These are phyloP conservation scores for Fusarium duplospermum DNA, from an alignment of 2,329 filamentous ascomycete species.

Conservation along the genomic window DNA sequence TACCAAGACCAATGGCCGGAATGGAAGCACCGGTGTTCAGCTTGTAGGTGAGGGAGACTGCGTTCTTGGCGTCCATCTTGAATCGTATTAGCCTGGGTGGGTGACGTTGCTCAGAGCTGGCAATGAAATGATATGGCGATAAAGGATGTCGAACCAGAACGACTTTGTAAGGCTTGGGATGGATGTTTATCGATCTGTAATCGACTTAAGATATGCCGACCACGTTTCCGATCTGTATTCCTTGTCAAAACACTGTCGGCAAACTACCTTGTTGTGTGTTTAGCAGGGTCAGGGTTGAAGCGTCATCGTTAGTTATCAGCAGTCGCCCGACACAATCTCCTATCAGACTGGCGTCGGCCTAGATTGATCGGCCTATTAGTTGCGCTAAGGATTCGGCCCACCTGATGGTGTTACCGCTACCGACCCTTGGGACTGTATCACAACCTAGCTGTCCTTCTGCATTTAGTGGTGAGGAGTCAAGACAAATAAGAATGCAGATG, in stretches of 20 bases:
- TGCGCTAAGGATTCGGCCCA: neutral
- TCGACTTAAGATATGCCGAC: neutral
- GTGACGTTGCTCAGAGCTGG: neutral
- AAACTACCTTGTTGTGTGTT: neutral
- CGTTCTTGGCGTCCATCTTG: conserved; percentile 9
- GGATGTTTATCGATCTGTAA: neutral
- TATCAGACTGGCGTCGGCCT: conserved; percentile 10
- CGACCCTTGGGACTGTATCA: neutral
- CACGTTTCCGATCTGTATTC: neutral
- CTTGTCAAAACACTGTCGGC: neutral
- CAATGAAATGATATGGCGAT: neutral
- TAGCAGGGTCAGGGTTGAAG: neutral
- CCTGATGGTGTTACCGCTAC: neutral
- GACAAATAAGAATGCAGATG: conserved; percentile 21
- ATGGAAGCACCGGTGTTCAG: conserved; percentile 20
- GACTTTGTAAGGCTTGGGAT: neutral
- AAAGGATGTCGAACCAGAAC: neutral
- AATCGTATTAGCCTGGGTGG: neutral
- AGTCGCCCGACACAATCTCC: neutral
- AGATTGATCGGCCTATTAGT: conserved; percentile 15
- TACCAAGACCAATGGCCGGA: conserved; percentile 23
- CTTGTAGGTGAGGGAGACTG: conserved; percentile 6
- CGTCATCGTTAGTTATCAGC: neutral
- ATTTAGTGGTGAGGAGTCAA: neutral
- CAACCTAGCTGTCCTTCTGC: neutral